These are phyloP conservation scores for Micractinium sp. DNA, from an alignment of 139 green algal genomes.

Conservation along the genomic window DNA sequence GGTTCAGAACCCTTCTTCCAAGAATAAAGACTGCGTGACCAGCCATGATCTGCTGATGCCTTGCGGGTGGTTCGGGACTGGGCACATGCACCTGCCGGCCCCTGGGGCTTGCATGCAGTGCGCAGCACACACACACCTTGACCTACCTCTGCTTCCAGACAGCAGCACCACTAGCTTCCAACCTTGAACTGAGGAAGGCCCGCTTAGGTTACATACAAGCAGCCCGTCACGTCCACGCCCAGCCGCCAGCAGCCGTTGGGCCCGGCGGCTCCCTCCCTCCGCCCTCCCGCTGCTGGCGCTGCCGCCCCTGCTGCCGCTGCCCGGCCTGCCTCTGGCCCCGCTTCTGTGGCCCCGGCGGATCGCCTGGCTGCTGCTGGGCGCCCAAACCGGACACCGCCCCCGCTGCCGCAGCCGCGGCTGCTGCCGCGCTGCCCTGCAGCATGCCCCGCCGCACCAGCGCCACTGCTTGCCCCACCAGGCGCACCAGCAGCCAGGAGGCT, in stretches of 20 bases:
- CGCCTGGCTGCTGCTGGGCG: neutral
- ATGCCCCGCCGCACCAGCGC: constrained; percentile 62
- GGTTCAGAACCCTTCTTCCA: no score
- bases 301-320: neutral
- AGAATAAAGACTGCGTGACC: no score
- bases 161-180: neutral
- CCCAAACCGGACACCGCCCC: neutral
- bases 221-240: neutral
- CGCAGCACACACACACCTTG: no score
- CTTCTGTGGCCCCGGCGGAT: neutral
- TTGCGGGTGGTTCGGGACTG: no score
- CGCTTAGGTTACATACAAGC: neutral
- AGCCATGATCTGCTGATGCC: no score
- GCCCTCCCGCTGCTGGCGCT: neutral
- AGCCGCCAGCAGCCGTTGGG: neutral
- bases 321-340: neutral
- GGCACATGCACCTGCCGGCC: no score
- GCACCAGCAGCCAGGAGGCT: constrained; percentile 59
- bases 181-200: no score
- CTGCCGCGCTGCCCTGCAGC: constrained; percentile 34
- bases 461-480: constrained; percentile 58
- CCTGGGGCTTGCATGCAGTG: no score
- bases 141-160: no score
- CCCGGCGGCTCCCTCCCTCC: neutral
- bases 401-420: neutral